Base-by-base conservation (phyloP, 1,139 yeast genomes). In the Meyerozyma smithsonii region DNA sequence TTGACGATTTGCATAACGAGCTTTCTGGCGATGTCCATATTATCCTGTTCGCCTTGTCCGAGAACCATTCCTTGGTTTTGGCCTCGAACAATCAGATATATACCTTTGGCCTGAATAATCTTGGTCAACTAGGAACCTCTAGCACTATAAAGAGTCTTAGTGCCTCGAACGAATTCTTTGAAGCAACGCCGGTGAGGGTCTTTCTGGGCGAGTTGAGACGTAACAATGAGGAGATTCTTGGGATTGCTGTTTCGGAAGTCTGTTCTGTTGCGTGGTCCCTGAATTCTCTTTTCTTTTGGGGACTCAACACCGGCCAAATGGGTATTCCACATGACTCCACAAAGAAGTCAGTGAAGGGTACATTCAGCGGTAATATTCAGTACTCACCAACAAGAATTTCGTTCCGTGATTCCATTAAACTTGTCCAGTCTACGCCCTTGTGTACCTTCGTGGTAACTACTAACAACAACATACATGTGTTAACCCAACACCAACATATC, bases 281-380 rank as follows among this genome's bases (percentile, higher is more conserved):
- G 21, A 59, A 69, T 26, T 73, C 71, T 8, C 51, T 88, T 6
- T 77, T 67, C 46, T 62, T 80, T 30, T 88, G 96, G 95, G 97
- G 97, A 0, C 62, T 84, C 24, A 86, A 88, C 55, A 64, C 80
- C 23, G 97, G 97, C 0, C 97, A 90, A 56, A 81, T 90, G 81
- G 95, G 95, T 1, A 69, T 78, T 36, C 44, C 59, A 7, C 37
- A 42, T 4, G 49, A 42, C 28, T 33, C 55, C 3, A 39, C 40
- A 4, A 42, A 48, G 3, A 59, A 59, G 23, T 42, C 63, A 2
- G 57, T 58, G 24, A 62, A 61, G 35, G 52, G 56, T 1, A 44
- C 55, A 4, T 54, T 52, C 39, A 64, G 60, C 49, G 77, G 78
- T 5, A 51, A 58, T 26, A 39, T 64, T 1, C 68, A 66, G 41